A percentile compares a stretch with the other conserved stretches of the same genome.
These are phyloP conservation scores for Dendrobium officinale DNA, from an alignment of 106 monocot species.

Conservation along the genomic window DNA sequence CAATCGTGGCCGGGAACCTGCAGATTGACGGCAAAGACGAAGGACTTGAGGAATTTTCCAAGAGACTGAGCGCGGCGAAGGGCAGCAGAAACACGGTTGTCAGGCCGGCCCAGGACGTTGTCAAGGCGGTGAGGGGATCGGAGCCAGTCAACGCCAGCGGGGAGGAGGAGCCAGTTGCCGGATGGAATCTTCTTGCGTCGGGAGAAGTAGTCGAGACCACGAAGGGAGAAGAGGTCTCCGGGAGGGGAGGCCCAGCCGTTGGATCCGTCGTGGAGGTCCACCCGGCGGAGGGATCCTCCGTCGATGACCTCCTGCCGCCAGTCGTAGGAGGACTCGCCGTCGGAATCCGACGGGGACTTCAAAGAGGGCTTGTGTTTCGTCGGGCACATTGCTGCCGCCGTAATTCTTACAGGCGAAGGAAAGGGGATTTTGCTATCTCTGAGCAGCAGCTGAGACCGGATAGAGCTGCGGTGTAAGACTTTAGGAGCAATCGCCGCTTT, in stretches of 20 bases:
- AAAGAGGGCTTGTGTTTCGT: not conserved
- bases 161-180: conserved; percentile 46
- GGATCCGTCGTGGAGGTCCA: conserved; percentile 51
- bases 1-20: conserved; percentile 64
- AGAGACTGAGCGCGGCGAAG: conserved; percentile 29
- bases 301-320: conserved; percentile 42
- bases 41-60: conserved; percentile 26
- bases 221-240: conserved; percentile 47
- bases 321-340: conserved; percentile 7
- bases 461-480: not conserved
- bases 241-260: conserved; percentile 84
- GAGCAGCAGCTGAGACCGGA: not conserved
- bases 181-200: conserved; percentile 39
- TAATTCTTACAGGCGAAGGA: not conserved
- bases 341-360: not conserved
- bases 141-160: conserved; percentile 80
- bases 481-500: not conserved
- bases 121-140: conserved; percentile 51
- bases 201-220: conserved; percentile 25
- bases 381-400: conserved; percentile 3
- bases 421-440: not conserved
- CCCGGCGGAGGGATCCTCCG: conserved; percentile 48
- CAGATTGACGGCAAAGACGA: conserved; percentile 66
- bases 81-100: conserved; percentile 35
- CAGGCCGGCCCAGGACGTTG: conserved; percentile 43